Evolutionary conservation across 495 filamentous ascomycete genomes (phyloP).

Genomic region (Xylaria cubensis): DNA sequence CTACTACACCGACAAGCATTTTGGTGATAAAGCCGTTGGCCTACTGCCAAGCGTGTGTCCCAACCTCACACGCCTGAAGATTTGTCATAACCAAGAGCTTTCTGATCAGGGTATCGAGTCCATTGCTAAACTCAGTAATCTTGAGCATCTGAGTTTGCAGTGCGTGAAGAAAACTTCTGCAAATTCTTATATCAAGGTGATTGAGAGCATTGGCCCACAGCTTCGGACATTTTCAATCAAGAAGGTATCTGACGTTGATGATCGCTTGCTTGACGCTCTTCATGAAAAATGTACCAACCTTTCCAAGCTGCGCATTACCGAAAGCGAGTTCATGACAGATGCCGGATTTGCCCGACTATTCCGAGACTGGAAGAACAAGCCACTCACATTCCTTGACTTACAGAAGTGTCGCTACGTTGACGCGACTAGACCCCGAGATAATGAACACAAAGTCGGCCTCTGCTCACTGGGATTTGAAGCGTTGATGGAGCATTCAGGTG

Average conservation of each 20-base stretch:
- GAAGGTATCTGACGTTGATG: slow-evolving; percentile 62
- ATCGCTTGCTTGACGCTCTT: slow-evolving; percentile 67
- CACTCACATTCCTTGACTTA: slow-evolving; percentile 72
- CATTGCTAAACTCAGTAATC: slow-evolving; percentile 61
- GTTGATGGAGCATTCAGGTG: slow-evolving; percentile 84
- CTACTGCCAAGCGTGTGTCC: slow-evolving; percentile 64
- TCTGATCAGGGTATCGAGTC: slow-evolving; percentile 52
- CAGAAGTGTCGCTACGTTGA: slow-evolving; percentile 77
- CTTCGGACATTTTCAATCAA: slow-evolving; percentile 77
- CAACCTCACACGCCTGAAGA: slow-evolving; percentile 73
- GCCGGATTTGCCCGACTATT: slow-evolving; percentile 74
- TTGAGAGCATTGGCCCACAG: slow-evolving; percentile 63
- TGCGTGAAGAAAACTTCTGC: slow-evolving; percentile 62
- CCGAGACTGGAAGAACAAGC: slow-evolving; percentile 72
- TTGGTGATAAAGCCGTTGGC: slow-evolving; percentile 60
- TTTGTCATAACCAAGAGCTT: slow-evolving; percentile 62
- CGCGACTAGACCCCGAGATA: slow-evolving; percentile 57
- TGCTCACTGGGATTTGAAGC: slow-evolving; percentile 75
- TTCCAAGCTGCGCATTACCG: slow-evolving; percentile 76
- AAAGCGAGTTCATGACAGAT: slow-evolving; percentile 77
- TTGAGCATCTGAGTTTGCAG: slow-evolving; percentile 77
- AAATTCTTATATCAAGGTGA: slow-evolving; percentile 62
- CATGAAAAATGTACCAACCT: slow-evolving; percentile 72
- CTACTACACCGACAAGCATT: slow-evolving; percentile 73
- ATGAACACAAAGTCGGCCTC: slow-evolving; percentile 70